Evolutionary conservation across 306 rosid species (phyloP), one percentile per base, ranked within the genome.

Genomic region (Citrullus mucosospermus): DNA sequence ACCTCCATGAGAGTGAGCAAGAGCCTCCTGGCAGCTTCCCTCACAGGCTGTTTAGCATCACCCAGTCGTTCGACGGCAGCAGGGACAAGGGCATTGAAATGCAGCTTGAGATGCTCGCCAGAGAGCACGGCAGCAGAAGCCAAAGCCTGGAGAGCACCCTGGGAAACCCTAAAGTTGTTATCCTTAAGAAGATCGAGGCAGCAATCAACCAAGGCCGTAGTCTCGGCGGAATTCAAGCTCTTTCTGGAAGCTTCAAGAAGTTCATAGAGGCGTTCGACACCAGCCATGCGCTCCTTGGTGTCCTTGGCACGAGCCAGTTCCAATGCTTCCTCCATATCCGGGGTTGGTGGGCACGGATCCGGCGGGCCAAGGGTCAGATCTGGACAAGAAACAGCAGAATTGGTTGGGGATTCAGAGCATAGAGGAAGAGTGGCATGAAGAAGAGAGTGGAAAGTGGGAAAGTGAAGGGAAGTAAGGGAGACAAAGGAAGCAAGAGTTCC

Each of bases 1-100:
- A 92, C 99, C 98, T 96, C 97, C 99, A 96, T 96, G 77, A 96
- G 96, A 51, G 99, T 96, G 78, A 96, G 98, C 82, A 96, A 60
- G 72, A 96, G 93, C 15, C 99, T 86, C 44, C 99, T 78, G 0
- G 99, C 96, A 20, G 99, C 98, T 58, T 96, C 99, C 30, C 99
- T 94, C 4, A 96, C 99, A 0, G 99, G 98, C 85, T 96, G 99
- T 22, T 96, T 96, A 16, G 89, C 88, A 71, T 96, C 99, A n/a
- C 99, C 99, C 25, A 96, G 85, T 13, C 99, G 98, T 79, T 96
- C 96, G 44, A 96, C 99, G 25, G 87, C 91, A 54, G 99, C 96
- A 9, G 99, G 99, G 39, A 96, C 96, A 39, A 96, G 99, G 1
- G 92, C 99, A 81, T 96, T 96, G 86, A 93, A 93, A 76, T 96